Evolutionary conservation across 768 basidiomycete species (phyloP).

Genomic region (Boletus reticulatus): DNA sequence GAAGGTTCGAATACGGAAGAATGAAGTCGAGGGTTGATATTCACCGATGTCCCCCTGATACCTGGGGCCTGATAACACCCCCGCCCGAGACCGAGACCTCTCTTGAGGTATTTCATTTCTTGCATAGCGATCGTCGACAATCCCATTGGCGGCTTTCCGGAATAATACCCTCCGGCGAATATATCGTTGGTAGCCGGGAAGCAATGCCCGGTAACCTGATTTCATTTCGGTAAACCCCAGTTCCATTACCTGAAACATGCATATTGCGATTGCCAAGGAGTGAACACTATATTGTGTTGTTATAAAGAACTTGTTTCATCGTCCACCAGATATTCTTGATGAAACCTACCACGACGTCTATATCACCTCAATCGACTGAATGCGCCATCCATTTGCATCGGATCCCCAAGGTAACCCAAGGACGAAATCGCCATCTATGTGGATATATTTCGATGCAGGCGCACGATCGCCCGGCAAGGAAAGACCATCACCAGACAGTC

Average conservation of each 20-base stretch:
- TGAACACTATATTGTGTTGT: background rate
- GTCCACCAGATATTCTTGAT: background rate
- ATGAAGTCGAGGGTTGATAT: background rate
- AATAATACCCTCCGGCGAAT: constrained; percentile 4
- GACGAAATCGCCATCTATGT: background rate
- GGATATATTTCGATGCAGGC: background rate
- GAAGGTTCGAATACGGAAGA: background rate
- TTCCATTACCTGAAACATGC: background rate
- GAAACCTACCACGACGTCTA: constrained; percentile 3
- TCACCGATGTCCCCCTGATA: background rate
- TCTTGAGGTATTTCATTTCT: constrained; percentile 1
- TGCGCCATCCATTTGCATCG: background rate
- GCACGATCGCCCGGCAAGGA: constrained; percentile 1
- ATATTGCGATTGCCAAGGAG: constrained; percentile 3
- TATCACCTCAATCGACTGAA: background rate
- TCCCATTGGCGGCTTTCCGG: background rate
- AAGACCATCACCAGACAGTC: background rate
- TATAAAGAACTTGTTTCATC: background rate
- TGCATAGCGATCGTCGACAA: constrained; percentile 11
- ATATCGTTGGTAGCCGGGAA: background rate
- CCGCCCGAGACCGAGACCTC: background rate
- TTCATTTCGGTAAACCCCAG: constrained; percentile 30
- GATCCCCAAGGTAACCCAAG: background rate
- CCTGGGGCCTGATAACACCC: too few species aligned
- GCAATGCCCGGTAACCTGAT: constrained; percentile 10